A percentile compares a stretch with the other conserved stretches of the same genome.
Evolutionary conservation across 2,329 filamentous ascomycete genomes (phyloP).

Genomic region (Colletotrichum melonis): DNA sequence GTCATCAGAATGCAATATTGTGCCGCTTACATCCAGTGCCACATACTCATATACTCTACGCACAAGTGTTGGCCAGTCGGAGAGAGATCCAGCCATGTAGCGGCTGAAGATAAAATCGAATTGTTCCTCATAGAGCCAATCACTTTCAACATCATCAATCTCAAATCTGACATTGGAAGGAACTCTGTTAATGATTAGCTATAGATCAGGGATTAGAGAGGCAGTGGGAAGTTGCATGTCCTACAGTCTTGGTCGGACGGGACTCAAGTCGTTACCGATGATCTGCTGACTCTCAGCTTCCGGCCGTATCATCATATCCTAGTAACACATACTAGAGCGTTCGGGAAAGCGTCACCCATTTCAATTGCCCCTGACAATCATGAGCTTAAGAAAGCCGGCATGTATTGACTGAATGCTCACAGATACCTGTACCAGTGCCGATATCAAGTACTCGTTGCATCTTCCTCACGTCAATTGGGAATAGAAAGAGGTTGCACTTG

Average conservation of each 20-base stretch:
- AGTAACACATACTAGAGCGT: not conserved
- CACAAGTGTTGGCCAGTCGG: constrained; percentile 13
- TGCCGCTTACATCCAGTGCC: not conserved
- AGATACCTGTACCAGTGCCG: constrained; percentile 73
- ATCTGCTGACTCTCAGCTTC: not conserved
- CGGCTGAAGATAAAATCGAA: constrained; percentile 47
- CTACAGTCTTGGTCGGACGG: not conserved
- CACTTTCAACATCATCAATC: constrained; percentile 72
- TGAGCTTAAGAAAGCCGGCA: too few species aligned
- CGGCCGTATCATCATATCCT: not conserved
- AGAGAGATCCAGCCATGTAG: constrained; percentile 18
- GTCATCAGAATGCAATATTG: not conserved
- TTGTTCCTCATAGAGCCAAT: constrained; percentile 49
- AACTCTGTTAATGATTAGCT: constrained; percentile 45
- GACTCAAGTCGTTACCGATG: constrained; percentile 26
- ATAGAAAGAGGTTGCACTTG: not conserved
- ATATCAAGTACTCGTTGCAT: constrained; percentile 61
- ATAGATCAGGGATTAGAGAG: accelerated
- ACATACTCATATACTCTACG: constrained; percentile 3
- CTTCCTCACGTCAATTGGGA: constrained; percentile 9
- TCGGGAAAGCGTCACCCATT: constrained; percentile 2
- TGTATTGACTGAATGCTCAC: too few species aligned
- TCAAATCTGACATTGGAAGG: constrained; percentile 75
- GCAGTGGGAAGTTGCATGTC: accelerated
- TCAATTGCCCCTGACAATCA: constrained; percentile 2